These are phyloP conservation scores for barley (Hordeum vulgare) DNA, from an alignment of 176 grass and related monocot genomes.

Conservation along the genomic window DNA sequence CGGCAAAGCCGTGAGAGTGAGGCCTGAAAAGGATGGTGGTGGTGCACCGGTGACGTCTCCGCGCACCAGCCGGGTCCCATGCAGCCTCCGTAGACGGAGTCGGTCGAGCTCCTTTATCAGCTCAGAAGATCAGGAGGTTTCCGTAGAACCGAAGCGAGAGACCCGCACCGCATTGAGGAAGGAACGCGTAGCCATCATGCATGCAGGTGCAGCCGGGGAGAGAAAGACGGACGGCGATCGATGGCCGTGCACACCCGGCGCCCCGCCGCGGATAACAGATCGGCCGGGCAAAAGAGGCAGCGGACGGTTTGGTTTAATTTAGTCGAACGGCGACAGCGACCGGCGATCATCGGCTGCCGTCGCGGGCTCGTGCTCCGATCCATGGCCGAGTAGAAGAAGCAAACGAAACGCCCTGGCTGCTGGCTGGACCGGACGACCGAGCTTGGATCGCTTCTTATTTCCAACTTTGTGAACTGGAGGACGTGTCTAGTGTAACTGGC, in stretches of 20 bases:
- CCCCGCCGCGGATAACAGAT: neutral
- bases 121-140: neutral
- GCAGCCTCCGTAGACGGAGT: neutral
- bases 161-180: no score
- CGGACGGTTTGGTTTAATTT: neutral
- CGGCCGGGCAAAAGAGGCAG: neutral
- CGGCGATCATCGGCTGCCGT: neutral
- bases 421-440: neutral
- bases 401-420: neutral
- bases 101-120: neutral
- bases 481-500: neutral
- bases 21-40: neutral
- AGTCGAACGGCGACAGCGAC: neutral
- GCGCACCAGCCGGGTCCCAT: neutral
- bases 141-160: slow-evolving; percentile 43
- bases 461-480: neutral
- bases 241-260: neutral
- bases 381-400: neutral
- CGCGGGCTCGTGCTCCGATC: no score
- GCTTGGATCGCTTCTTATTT: neutral
- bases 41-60: neutral
- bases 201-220: neutral
- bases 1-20: neutral
- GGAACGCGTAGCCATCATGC: no score
- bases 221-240: slow-evolving; percentile 17